phyloP scores from a whole-genome alignment of 2,329 filamentous ascomycete genomes.

The Sarocladium oryzae region DNA sequence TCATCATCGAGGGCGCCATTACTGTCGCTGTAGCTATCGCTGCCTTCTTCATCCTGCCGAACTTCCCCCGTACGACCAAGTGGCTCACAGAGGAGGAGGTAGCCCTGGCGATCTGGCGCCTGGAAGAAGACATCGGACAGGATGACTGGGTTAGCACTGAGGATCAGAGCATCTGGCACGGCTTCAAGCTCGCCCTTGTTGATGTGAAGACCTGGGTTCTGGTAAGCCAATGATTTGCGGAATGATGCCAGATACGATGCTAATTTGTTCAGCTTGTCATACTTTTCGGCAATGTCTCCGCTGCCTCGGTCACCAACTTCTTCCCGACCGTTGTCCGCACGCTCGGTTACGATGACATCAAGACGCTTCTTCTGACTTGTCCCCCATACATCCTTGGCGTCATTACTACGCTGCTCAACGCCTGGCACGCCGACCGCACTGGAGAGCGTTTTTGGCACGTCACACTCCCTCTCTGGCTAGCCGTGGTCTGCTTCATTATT shows the following conservation, averaged over 20 bases:
- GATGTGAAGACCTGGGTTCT: slow-evolving; percentile 57
- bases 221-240: too few relatives aligned
- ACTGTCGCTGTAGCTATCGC: slow-evolving; percentile 54
- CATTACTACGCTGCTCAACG: slow-evolving; percentile 56
- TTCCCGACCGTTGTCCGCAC: slow-evolving; percentile 57
- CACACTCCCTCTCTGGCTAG: slow-evolving; percentile 52
- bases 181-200: slow-evolving; percentile 46
- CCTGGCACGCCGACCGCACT: slow-evolving; percentile 64
- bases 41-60: slow-evolving; percentile 47
- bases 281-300: slow-evolving; percentile 48
- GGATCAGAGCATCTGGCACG: slow-evolving; percentile 48
- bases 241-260: not conserved
- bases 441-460: slow-evolving; percentile 68
- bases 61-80: slow-evolving; percentile 35
- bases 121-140: slow-evolving; percentile 59
- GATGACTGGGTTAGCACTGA: slow-evolving; percentile 54
- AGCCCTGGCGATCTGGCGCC: slow-evolving; percentile 51
- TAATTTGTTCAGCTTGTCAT: slow-evolving; percentile 36
- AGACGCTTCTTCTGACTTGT: slow-evolving; percentile 56
- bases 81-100: slow-evolving; percentile 40
- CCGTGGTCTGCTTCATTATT: slow-evolving; percentile 60
- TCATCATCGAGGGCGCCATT: slow-evolving; percentile 60
- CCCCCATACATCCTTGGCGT: slow-evolving; percentile 60
- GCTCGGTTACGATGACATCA: slow-evolving; percentile 54
- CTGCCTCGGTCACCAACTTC: slow-evolving; percentile 25